These are phyloP conservation scores for Brassica hybrid DNA, from an alignment of 441 rosid species.

Conservation along the genomic window DNA sequence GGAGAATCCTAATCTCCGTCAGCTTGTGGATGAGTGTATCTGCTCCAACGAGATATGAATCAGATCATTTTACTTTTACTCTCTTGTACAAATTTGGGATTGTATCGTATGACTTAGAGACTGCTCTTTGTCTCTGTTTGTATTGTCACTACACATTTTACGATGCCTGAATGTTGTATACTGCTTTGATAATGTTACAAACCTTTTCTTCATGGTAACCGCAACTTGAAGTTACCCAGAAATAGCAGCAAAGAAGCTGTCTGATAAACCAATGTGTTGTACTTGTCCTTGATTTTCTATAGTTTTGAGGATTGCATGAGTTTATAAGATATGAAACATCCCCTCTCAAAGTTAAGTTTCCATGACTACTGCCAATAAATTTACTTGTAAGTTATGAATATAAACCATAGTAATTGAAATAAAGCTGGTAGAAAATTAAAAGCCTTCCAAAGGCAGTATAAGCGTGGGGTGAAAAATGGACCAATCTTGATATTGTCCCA, in stretches of 20 bases:
- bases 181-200: constrained; percentile 4
- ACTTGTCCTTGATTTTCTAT: not conserved
- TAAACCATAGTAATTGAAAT: not conserved
- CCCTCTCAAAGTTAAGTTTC: not conserved
- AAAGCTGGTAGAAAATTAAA: not conserved
- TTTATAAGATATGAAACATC: constrained; percentile 1
- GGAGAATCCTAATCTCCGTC: constrained; percentile 76
- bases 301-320: not conserved
- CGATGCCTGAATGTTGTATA: not conserved
- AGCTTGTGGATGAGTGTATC: constrained; percentile 76
- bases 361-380: not conserved
- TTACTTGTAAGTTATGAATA: not conserved
- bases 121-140: constrained; percentile 5
- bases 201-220: not conserved
- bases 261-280: not conserved
- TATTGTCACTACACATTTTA: constrained; percentile 12
- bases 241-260: too few relatives aligned
- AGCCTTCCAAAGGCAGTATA: not conserved
- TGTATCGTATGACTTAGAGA: constrained; percentile 30
- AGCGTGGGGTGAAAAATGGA: constrained; percentile 2
- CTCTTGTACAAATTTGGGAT: constrained; percentile 44
- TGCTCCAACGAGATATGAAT: constrained; percentile 73
- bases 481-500: constrained; percentile 23
- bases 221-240: too few relatives aligned
- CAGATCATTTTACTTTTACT: constrained; percentile 18